Conservation (phyloP, 2,329 filamentous ascomycete genomes). For the Trichoderma asperellum region DNA sequence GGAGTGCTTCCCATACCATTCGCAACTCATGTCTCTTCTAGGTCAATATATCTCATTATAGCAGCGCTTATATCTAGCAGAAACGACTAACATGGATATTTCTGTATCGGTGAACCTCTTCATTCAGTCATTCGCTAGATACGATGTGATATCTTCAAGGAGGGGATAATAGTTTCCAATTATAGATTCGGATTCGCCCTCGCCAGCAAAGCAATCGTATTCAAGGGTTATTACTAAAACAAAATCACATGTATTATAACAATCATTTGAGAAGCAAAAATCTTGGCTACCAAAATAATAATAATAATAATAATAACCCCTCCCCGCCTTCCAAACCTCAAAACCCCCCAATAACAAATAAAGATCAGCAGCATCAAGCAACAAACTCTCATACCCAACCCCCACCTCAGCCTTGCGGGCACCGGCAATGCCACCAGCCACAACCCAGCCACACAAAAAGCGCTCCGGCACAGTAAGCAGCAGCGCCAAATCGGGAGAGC, state of each 20-base stretch:
- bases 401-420: not conserved
- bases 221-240: not conserved
- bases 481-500: not conserved
- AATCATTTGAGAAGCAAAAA: too few species aligned
- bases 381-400: not conserved
- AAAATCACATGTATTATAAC: too few species aligned
- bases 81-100: too few species aligned
- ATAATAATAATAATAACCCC: too few species aligned
- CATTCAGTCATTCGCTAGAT: not conserved
- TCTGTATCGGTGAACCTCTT: not conserved
- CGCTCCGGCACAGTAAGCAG: not conserved
- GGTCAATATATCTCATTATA: not conserved
- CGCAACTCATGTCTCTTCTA: not conserved
- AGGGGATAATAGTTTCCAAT: not conserved
- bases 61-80: rapidly evolving
- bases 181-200: not conserved
- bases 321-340: not conserved
- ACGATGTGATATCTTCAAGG: not conserved
- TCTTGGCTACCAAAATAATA: not conserved
- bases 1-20: not conserved
- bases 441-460: not conserved
- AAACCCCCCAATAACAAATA: not conserved
- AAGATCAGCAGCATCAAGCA: not conserved
- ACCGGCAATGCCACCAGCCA: not conserved
- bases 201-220: not conserved